Evolutionary conservation across 805 yeast genomes (phyloP), one percentile per base, ranked within the genome.

Genomic region (Kazachstania taianensis): DNA sequence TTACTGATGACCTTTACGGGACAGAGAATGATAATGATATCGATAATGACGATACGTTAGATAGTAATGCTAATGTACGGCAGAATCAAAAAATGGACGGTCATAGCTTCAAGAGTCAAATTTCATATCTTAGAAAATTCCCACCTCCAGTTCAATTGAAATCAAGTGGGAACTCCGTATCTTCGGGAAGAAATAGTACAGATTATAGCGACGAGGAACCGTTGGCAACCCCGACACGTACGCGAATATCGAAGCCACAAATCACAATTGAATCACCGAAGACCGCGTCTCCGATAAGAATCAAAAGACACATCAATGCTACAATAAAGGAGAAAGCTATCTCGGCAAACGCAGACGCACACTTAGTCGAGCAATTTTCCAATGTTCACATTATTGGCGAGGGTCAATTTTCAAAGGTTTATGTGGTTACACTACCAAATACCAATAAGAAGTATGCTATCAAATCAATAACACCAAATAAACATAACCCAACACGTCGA

Each of bases 341-440:
- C 25, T 16, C 28, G 12, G 29, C 41, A 30, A 55, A 53, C 17
- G 58, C 61, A 6, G 59, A 52, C 41, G 40, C 57, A 1, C 74
- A 72, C 51, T 50, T 73, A 19, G 52, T 62, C 26, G 65, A 70
- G 9, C 67, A 66, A 45, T 73, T 73, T 41, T 51, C 78, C 16
- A 76, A 79, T 42, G 87, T 89, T 30, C 67, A 69, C 30, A 61
- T 78, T 30, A 63, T 89, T 16, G 95, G 95, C 2, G 65, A 72
- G 24, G 97, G 98, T 17, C 94, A 85, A 57, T 92, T 92, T 51
- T 85, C 96, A 2, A 66, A 75, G 16, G 98, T 94, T 13, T 92
- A 76, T 57, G 81, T 81, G 42, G 89, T 89, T 29, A 67, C 75
- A 12, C 81, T 76, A 50, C 76, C 77, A 41, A 66, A 69, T 35